Evolutionary conservation across 108 stramenopile species (phyloP).

Genomic region (Stephanodiscus minutulus): DNA sequence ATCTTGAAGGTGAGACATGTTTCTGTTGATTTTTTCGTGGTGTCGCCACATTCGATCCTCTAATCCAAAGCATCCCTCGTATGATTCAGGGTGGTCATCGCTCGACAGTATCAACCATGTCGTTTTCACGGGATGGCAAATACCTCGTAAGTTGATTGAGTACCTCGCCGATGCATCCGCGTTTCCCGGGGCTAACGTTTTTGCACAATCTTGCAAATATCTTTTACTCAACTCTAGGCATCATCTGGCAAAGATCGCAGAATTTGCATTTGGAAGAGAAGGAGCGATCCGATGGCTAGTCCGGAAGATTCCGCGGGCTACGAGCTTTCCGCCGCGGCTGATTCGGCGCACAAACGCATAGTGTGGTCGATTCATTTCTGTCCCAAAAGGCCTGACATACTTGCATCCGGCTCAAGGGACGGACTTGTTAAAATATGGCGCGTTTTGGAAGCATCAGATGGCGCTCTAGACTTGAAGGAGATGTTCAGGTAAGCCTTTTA

Average conservation of each 20-base stretch:
- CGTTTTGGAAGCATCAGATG: conserved; percentile 38
- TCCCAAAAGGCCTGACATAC: conserved; percentile 59
- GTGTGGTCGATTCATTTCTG: conserved; percentile 85
- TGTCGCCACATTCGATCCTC: neutral
- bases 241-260: conserved; percentile 89
- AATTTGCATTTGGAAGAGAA: conserved; percentile 79
- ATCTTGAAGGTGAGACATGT: conserved; percentile 50
- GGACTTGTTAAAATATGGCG: conserved; percentile 82
- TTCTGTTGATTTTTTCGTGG: neutral
- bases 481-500: conserved; percentile 24
- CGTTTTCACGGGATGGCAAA: conserved; percentile 78
- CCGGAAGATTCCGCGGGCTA: conserved; percentile 26
- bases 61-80: neutral
- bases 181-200: neutral
- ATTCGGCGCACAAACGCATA: conserved; percentile 87
- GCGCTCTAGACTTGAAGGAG: conserved; percentile 36
- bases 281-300: conserved; percentile 2
- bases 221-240: conserved; percentile 19
- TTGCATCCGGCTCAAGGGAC: conserved; percentile 85
- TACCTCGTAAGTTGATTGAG: conserved; percentile 49
- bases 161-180: neutral
- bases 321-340: conserved; percentile 59
- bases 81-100: conserved; percentile 69
- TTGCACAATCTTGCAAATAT: neutral
- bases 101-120: conserved; percentile 79